These are phyloP conservation scores for Rhizopogon roseolus DNA, from an alignment of 768 basidiomycete species.

Conservation along the genomic window DNA sequence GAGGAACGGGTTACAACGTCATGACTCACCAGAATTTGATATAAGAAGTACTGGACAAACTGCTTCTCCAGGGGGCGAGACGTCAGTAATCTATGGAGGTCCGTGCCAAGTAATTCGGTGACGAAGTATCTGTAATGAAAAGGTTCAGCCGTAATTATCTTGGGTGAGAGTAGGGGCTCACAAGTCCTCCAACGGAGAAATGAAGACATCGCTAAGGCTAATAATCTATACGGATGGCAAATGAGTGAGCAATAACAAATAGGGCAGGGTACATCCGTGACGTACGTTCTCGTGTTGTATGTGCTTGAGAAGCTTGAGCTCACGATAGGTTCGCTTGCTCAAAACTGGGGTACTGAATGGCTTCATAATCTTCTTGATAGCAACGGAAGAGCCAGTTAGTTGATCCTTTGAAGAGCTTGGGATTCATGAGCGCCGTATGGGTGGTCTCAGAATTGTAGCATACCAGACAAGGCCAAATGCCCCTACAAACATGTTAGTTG, in stretches of 20 bases:
- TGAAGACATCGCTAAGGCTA: conserved; percentile 97
- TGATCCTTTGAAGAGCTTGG: conserved; percentile 90
- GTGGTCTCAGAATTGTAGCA: conserved; percentile 14
- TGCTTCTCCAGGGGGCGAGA: conserved; percentile 98
- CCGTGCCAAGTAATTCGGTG: conserved; percentile 96
- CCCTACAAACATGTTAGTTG: conserved; percentile 40
- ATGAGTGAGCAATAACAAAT: background rate
- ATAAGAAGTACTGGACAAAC: conserved; percentile 99
- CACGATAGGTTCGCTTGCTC: conserved; percentile 94
- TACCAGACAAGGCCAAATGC: conserved; percentile 99
- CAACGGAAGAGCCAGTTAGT: conserved; percentile 87
- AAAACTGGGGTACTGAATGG: conserved; percentile 99
- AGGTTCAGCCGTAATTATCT: background rate
- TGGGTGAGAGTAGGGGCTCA: conserved; percentile 34
- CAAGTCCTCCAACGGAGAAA: conserved; percentile 98
- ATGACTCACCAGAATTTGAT: conserved; percentile 86
- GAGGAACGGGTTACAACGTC: background rate
- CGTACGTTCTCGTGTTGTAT: conserved; percentile 96
- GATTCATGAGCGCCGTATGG: conserved; percentile 8
- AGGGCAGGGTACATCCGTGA: conserved; percentile 4
- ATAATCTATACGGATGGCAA: conserved; percentile 65
- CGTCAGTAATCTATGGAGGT: conserved; percentile 94
- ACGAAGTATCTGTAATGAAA: conserved; percentile 81
- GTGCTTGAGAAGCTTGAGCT: conserved; percentile 97
- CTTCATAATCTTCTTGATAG: conserved; percentile 99